Evolutionary conservation across 495 filamentous ascomycete species (phyloP), one percentile per base, ranked within the genome.

Genomic region (Lophiotrema nucula): DNA sequence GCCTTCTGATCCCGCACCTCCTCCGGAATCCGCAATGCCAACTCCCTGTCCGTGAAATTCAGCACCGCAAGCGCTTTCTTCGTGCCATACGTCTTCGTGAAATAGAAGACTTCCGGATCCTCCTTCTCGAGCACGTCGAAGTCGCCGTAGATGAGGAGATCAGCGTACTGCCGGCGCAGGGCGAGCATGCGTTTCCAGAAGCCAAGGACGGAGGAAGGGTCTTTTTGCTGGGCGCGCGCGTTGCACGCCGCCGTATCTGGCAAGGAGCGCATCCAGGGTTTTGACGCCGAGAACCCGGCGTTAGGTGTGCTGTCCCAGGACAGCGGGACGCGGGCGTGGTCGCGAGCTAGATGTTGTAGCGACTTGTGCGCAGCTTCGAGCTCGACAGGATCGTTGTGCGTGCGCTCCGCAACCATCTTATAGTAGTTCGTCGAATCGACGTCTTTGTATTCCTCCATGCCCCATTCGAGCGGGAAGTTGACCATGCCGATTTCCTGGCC

Each of bases 401-500:
- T 82, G 72, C 53, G 77, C 45, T 76, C 71, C n/a, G 58, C 58
- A 19, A 70, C 70, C 23, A 69, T 69, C 35, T 72, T 60, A 52
- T 24, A 79, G 48, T 85, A 85, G 60, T 84, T 87, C 3, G 83
- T 67, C 26, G 80, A 81, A 60, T 88, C 88, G 47, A 89, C 78
- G 62, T 91, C 88, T 60, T 84, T 82, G 70, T 86, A 90, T 50
- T 88, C 80, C 23, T 81, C 79, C 22, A 88, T 83, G 0, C 68
- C 72, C 87, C 87, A 90, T 16, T 73, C 62, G 2, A 65, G 56
- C 0, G 88, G 86, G 22, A 87, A 78, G 65, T 91, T 90, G 27
- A 78, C 76, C 83, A 89, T 89, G 1, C 86, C 88, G 15, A 91
- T 70, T 60, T 92, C 88, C 62, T 92, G 85, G 8, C 88, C 88